Evolutionary conservation across 257 asterid species (phyloP).

Genomic region (Fraxinus anomala): DNA sequence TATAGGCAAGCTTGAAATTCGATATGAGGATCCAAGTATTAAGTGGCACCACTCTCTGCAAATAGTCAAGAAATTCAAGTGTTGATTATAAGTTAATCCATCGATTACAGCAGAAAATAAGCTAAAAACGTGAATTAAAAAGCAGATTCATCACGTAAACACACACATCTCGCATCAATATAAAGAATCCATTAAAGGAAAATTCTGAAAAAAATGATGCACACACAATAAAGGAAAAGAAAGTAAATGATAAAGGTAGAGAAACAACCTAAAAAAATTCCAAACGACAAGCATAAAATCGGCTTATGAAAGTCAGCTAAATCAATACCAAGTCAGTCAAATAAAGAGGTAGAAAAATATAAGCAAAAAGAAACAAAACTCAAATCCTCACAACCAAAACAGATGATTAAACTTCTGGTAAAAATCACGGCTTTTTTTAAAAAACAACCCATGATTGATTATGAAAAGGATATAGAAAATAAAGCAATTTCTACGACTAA

Average conservation of each 20-base stretch:
- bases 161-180: neutral
- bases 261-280: neutral
- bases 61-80: neutral
- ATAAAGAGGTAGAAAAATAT: neutral
- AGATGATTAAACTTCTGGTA: neutral
- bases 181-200: neutral
- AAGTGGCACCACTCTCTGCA: conserved; percentile 25
- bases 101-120: neutral
- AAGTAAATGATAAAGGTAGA: neutral
- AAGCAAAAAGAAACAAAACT: neutral
- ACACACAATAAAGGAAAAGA: neutral
- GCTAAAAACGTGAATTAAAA: neutral
- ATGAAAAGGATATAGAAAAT: neutral
- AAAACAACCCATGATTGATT: neutral
- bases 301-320: neutral
- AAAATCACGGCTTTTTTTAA: neutral
- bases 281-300: neutral
- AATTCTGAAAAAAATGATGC: neutral
- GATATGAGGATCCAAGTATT: conserved; percentile 29
- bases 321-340: neutral
- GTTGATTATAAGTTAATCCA: neutral
- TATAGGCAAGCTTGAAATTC: conserved; percentile 20
- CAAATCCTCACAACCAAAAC: neutral
- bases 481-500: neutral
- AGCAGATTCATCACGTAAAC: neutral